Base-by-base conservation (phyloP, 306 rosid genomes). In the Vigna radiata region DNA sequence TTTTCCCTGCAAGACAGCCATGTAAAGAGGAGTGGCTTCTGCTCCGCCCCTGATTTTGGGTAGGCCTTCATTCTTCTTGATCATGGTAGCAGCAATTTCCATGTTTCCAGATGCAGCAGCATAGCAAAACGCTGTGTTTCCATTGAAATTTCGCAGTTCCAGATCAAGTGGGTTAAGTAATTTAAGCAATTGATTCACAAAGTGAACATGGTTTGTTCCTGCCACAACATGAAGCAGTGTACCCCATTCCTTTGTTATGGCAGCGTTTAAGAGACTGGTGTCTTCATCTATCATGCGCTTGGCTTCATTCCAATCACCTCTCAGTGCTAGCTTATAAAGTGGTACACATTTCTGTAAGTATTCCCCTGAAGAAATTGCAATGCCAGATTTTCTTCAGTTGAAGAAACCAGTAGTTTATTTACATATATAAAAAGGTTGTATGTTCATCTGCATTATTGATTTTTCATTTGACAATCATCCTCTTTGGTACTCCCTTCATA, bases 161-260 rank as follows among this genome's bases (percentile, higher is more conserved):
- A 85, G 43, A 29, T 85, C 89, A 6, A 2, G 0, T 9, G 48
- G 52, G 0, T 21, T 6, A 17, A 85, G 70, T 29, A 4, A 33
- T 14, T 79, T 37, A 12, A 85, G 14, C 6, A 85, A 10, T 36
- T 82, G 80, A 23, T 79, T 43, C 15, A 82, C 89, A 60, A 85
- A 79, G 43, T 76, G 77, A 33, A 65, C 75, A 6, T 72, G 82
- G 3, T 79, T 60, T 56, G 89, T 47, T 58, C 67, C 86, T 6
- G 82, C 80, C 7, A 69, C 86, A 18, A 76, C 80, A 31, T 85
- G 89, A 13, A 85, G 84, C 6, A 67, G 52, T 55, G 89, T 82
- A 2, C 23, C 23, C 69, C 21, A 50, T 8, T 78, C 77, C 52
- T 66, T 63, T 47, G 77, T 78, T 79, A 85, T 70, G 33, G 86